phyloP scores from a whole-genome alignment of 2,329 filamentous ascomycete species.

The Aspergillus sclerotialis region DNA sequence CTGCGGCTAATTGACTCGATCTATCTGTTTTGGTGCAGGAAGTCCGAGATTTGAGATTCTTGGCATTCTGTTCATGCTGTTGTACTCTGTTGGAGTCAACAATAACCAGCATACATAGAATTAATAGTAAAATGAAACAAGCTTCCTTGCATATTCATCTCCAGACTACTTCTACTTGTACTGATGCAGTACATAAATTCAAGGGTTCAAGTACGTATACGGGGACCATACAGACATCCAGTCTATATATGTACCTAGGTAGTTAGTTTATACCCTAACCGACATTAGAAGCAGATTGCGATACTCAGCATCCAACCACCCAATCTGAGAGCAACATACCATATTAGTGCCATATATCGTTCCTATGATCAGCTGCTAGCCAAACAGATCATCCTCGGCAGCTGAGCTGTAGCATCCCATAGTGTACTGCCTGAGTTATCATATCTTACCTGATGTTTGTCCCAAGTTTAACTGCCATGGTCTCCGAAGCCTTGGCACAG shows the following conservation, averaged over 20 bases:
- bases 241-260: background rate
- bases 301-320: background rate
- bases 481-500: slow-evolving; percentile 28
- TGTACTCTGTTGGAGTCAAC: too few relatives aligned
- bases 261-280: background rate
- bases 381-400: background rate
- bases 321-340: too few relatives aligned
- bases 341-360: background rate
- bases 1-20: too few relatives aligned
- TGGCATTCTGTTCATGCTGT: background rate
- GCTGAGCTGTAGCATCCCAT: background rate
- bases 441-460: background rate
- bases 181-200: too few relatives aligned
- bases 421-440: background rate
- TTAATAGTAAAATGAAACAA: too few relatives aligned
- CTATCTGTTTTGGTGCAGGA: too few relatives aligned
- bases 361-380: background rate
- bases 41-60: background rate
- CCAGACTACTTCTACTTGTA: too few relatives aligned
- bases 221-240: background rate
- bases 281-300: background rate
- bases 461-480: slow-evolving; percentile 22
- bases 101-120: too few relatives aligned
- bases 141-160: too few relatives aligned
- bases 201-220: background rate